Base-by-base conservation (phyloP, 1,284 basidiomycete species). In the Leccinum huronense region DNA sequence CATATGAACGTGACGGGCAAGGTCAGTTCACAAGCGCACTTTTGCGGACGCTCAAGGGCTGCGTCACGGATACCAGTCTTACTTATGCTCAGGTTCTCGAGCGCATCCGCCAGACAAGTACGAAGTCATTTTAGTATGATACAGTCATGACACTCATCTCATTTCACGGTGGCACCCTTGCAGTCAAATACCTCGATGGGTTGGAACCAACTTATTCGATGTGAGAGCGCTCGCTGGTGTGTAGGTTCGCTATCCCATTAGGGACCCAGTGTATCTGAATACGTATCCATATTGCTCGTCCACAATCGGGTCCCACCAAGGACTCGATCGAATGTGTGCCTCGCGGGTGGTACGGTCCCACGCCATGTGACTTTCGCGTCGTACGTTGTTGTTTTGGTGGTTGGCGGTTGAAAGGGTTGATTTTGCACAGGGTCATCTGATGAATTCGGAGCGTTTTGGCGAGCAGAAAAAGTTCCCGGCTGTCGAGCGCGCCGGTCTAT, bases 181-280 rank as follows among this genome's bases (percentile, higher is more conserved):
- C 36, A 70, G 59, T 8, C 70, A 71, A 45, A 57, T 59, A 56
- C 70, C 70, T n/a, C 68, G 53, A 3, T 71, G 69, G 16, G 66
- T 67, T 57, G 70, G 70, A 6, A 0, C 42, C n/a, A 48, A 67
- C 51, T 55, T 73, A 40, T 73, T 73, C 33, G 45, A 67, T 9
- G 42, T 54, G 3, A 66, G 53, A 55, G 51, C 63, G 0, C 60
- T 59, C 3, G 56, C 56, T 57, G 33, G 62, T 8, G 56, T 42
- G 42, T 63, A 58, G 5, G 61, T 63, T 34, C 38, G 38, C 19
- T 31, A 66, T 40, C 5, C 60, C 0, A 38, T 70, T 40, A 13
- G 13, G 11, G 5, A 13, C 38, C 38, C 38, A 40, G 14, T 40
- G 38, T 40, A 40, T 40, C 38, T 40, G 38, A 40, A 40, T 40